These are phyloP conservation scores for Pichia sp. DNA, from an alignment of 1,139 yeast genomes.

Conservation along the genomic window DNA sequence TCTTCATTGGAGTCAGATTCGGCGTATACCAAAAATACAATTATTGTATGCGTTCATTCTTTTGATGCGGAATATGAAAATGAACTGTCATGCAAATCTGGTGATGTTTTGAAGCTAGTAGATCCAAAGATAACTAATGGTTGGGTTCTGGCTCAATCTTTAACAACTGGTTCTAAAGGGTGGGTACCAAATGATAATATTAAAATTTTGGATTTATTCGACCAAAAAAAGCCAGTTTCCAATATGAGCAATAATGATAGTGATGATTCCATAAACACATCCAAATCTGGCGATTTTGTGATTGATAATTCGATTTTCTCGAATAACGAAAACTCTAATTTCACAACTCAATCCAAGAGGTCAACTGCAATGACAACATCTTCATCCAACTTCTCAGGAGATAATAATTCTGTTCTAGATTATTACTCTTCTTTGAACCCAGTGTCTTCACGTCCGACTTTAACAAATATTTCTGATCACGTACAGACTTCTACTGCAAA, in stretches of 20 bases:
- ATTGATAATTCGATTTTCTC: background rate
- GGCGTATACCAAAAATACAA: slow-evolving; percentile 3
- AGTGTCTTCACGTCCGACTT: no score
- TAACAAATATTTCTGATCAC: no score
- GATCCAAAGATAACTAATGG: slow-evolving; percentile 33
- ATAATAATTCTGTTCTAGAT: slow-evolving; percentile 1
- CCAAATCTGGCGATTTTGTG: background rate
- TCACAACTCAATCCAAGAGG: background rate
- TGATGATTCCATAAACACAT: background rate
- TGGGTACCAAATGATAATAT: slow-evolving; percentile 52
- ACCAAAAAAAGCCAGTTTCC: no score
- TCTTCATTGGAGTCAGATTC: no score
- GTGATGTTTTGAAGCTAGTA: slow-evolving; percentile 49
- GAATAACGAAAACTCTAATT: background rate
- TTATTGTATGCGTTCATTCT: slow-evolving; percentile 31
- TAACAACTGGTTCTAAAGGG: slow-evolving; percentile 52
- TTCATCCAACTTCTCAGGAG: background rate
- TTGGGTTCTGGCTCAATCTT: slow-evolving; percentile 57
- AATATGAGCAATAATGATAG: background rate
- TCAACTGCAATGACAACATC: background rate
- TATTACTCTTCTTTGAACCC: background rate
- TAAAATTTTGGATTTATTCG: slow-evolving; percentile 31
- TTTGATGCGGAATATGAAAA: slow-evolving; percentile 47
- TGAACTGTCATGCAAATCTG: slow-evolving; percentile 43
- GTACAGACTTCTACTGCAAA: no score